These are phyloP conservation scores for Aspergillus quadricinctus DNA, from an alignment of 2,329 filamentous ascomycete genomes.

Conservation along the genomic window DNA sequence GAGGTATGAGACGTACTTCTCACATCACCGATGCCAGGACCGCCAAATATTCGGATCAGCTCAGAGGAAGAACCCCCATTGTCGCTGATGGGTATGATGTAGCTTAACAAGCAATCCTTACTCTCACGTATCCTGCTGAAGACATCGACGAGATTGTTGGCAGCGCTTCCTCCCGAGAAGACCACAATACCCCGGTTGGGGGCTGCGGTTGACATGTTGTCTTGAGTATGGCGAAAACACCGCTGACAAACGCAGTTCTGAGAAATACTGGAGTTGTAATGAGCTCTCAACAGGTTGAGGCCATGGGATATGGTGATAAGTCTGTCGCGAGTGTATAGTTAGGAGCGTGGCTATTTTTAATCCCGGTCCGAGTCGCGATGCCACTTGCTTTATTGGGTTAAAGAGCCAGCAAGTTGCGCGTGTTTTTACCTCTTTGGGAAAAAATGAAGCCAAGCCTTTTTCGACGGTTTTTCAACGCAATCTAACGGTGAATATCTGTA, in stretches of 20 bases:
- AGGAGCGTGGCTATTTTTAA: neutral
- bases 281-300: too few relatives aligned
- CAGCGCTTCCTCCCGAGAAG: conserved; percentile 90
- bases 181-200: conserved; percentile 63
- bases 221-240: neutral
- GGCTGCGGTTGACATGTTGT: conserved; percentile 9
- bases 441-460: neutral
- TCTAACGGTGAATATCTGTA: too few relatives aligned
- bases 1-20: conserved; percentile 53
- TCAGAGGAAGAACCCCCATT: conserved; percentile 94
- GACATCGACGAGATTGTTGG: conserved; percentile 88
- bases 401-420: neutral
- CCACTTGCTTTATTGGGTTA: neutral
- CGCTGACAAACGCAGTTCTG: too few relatives aligned
- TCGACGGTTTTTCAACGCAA: neutral
- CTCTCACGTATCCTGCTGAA: conserved; percentile 65
- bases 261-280: too few relatives aligned
- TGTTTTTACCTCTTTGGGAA: neutral
- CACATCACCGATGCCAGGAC: conserved; percentile 78
- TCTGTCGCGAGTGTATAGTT: neutral
- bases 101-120: conserved; percentile 66
- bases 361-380: neutral
- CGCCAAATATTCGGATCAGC: conserved; percentile 88
- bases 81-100: conserved; percentile 92
- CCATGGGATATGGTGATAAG: too few relatives aligned